Percentiles rank a stretch among this genome's conserved stretches.
Evolutionary conservation across 495 filamentous ascomycete genomes (phyloP).

Genomic region (Geoglossum glabrum): DNA sequence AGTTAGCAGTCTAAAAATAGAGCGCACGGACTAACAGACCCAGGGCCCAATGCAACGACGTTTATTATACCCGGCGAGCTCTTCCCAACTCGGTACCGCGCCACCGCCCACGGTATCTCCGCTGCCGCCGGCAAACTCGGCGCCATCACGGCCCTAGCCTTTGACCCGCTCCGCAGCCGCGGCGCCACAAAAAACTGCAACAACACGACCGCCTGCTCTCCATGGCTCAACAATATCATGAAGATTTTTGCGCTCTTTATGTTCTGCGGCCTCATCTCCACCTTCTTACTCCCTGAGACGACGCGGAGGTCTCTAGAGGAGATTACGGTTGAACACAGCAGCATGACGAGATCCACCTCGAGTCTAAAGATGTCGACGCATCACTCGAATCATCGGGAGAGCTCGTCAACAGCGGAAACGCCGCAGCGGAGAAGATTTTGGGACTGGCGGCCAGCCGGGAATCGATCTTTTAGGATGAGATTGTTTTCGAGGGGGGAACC

Average conservation of each 20-base stretch:
- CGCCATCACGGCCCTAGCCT: constrained; percentile 33
- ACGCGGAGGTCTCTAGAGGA: constrained; percentile 36
- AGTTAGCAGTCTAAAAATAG: not conserved
- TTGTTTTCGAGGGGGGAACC: not conserved
- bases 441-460: not conserved
- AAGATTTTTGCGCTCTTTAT: constrained; percentile 28
- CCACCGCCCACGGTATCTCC: constrained; percentile 33
- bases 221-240: constrained; percentile 19
- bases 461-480: not conserved
- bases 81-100: constrained; percentile 40
- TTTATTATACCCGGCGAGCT: constrained; percentile 34
- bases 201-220: not conserved
- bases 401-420: not conserved
- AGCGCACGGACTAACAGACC: not conserved
- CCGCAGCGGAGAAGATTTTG: not conserved
- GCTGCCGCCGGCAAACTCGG: constrained; percentile 37
- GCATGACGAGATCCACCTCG: not conserved
- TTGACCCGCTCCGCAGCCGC: constrained; percentile 15
- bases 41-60: constrained; percentile 23
- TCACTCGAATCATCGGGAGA: not conserved
- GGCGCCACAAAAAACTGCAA: not conserved
- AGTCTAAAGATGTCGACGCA: not conserved
- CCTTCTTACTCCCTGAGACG: constrained; percentile 46
- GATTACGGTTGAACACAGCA: not conserved
- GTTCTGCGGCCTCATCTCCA: constrained; percentile 25